These are phyloP conservation scores for Ramaria sp. DNA, from an alignment of 768 basidiomycete species.

Conservation along the genomic window DNA sequence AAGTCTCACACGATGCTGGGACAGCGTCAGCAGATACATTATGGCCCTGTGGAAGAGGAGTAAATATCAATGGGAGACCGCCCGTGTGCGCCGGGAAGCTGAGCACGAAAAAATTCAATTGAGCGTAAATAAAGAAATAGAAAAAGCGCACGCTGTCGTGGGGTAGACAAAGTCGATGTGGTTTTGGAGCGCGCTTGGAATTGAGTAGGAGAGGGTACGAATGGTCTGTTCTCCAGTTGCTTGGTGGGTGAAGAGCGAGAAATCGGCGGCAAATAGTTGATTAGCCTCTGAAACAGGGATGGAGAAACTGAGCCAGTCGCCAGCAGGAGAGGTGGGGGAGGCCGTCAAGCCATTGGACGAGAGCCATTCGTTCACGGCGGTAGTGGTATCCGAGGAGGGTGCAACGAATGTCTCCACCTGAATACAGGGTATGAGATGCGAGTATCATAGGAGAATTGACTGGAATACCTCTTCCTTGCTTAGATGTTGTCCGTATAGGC, in stretches of 20 bases:
- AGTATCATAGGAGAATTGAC: background rate
- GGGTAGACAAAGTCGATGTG: slow-evolving; percentile 21
- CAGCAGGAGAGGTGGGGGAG: slow-evolving; percentile 17
- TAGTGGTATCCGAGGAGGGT: slow-evolving; percentile 15
- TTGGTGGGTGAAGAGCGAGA: too few relatives aligned
- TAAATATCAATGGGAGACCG: background rate
- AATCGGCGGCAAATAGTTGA: too few relatives aligned
- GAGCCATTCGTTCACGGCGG: slow-evolving; percentile 18
- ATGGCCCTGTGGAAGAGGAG: background rate
- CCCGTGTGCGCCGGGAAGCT: background rate
- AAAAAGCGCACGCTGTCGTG: slow-evolving; percentile 17
- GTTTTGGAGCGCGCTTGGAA: slow-evolving; percentile 16
- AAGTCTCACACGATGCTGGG: slow-evolving; percentile 3
- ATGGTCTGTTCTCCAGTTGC: too few relatives aligned
- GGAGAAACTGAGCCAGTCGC: slow-evolving; percentile 19
- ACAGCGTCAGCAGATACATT: slow-evolving; percentile 1
- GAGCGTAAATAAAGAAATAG: background rate
- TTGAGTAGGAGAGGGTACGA: too few relatives aligned
- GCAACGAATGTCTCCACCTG: slow-evolving; percentile 19
- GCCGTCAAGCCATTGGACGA: too few relatives aligned
- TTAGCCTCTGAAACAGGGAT: slow-evolving; percentile 20
- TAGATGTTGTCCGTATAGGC: slow-evolving; percentile 15
- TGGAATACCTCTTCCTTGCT: slow-evolving; percentile 17
- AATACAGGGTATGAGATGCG: background rate
- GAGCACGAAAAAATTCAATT: background rate